These are phyloP conservation scores for Eucalyptus erythrocorys DNA, from an alignment of 345 rosid species.

Conservation along the genomic window DNA sequence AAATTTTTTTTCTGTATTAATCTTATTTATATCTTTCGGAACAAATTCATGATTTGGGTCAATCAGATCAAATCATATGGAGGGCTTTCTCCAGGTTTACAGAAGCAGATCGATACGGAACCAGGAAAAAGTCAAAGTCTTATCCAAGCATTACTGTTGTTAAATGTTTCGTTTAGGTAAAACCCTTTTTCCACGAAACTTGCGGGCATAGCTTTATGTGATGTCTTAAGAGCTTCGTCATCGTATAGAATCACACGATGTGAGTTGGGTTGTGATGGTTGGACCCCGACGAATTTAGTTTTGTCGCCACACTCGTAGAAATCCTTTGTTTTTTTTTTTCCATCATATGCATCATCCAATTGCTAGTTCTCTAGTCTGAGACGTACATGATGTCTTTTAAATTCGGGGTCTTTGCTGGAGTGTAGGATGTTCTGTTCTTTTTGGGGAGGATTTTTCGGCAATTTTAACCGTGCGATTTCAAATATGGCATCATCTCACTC, in stretches of 20 bases:
- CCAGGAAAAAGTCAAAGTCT: background rate
- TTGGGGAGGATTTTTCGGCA: background rate
- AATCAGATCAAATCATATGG: background rate
- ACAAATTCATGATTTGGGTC: background rate
- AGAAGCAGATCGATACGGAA: background rate
- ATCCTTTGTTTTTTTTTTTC: background rate
- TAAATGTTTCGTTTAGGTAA: background rate
- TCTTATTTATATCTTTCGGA: background rate
- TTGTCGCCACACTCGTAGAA: background rate
- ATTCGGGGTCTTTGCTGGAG: background rate
- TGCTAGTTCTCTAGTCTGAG: background rate
- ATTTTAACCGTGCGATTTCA: background rate
- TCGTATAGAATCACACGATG: background rate
- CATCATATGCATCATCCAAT: background rate
- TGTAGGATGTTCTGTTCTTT: background rate
- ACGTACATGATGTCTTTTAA: background rate
- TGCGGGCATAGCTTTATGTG: background rate
- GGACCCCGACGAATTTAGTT: background rate
- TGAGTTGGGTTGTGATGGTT: background rate
- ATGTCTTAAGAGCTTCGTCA: background rate
- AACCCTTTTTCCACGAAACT: background rate
- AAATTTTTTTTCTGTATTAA: background rate
- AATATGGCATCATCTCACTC: conserved; percentile 21
- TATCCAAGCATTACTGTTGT: background rate
- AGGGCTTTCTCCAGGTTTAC: background rate